These are phyloP conservation scores for Arabidopsis suecica DNA, from an alignment of 345 rosid species.

Conservation along the genomic window DNA sequence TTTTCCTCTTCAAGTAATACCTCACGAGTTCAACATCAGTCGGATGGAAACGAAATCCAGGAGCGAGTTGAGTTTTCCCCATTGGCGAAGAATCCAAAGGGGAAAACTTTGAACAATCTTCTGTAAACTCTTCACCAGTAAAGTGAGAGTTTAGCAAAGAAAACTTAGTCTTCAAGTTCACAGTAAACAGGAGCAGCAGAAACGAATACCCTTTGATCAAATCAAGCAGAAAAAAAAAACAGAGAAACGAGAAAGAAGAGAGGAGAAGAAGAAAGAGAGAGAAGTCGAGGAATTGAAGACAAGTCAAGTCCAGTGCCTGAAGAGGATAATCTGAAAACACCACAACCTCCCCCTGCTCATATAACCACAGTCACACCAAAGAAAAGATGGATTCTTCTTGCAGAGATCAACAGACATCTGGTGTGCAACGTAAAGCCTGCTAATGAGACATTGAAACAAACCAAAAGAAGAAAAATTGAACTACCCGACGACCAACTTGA, in stretches of 20 bases:
- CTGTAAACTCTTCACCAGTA: slow-evolving; percentile 24
- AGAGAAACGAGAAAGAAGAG: slow-evolving; percentile 21
- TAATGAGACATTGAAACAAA: slow-evolving; percentile 28
- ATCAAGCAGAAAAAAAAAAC: not conserved
- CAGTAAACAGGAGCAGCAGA: slow-evolving; percentile 29
- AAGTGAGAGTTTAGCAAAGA: slow-evolving; percentile 9
- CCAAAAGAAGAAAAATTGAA: slow-evolving; percentile 16
- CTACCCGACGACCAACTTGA: slow-evolving; percentile 22
- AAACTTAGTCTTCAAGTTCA: slow-evolving; percentile 4
- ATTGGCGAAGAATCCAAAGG: slow-evolving; percentile 42
- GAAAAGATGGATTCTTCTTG: slow-evolving; percentile 50
- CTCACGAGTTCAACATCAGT: slow-evolving; percentile 73
- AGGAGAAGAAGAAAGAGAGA: slow-evolving; percentile 5
- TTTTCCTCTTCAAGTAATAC: slow-evolving; percentile 72
- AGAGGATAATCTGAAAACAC: slow-evolving; percentile 53
- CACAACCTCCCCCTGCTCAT: slow-evolving; percentile 78
- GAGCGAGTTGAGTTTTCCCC: slow-evolving; percentile 54
- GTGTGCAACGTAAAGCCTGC: slow-evolving; percentile 43
- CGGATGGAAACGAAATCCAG: slow-evolving; percentile 88
- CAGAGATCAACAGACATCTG: slow-evolving; percentile 53
- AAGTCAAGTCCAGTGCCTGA: slow-evolving; percentile 78
- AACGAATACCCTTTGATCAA: slow-evolving; percentile 4
- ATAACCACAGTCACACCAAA: slow-evolving; percentile 63
- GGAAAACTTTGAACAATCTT: slow-evolving; percentile 39
- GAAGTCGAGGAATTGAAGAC: slow-evolving; percentile 3